phyloP scores from a whole-genome alignment of 305 asterid species.

The Withania somnifera region DNA sequence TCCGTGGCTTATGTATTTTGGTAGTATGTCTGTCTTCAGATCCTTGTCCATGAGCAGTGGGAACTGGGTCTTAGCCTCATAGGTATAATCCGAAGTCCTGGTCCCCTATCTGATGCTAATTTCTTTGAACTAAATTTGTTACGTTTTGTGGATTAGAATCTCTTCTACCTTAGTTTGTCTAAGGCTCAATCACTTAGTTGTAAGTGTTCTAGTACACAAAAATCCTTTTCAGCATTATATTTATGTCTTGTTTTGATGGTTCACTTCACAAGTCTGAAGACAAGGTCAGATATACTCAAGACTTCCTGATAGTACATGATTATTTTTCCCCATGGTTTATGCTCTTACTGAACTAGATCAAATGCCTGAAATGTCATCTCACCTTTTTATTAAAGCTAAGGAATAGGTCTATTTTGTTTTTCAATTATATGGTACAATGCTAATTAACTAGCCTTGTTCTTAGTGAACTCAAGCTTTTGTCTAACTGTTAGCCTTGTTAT shows the following conservation, averaged over 20 bases:
- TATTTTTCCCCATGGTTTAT: neutral
- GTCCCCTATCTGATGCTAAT: neutral
- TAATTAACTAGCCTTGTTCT: neutral
- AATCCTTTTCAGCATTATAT: neutral
- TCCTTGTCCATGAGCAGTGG: slow-evolving; percentile 1
- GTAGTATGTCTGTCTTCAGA: neutral
- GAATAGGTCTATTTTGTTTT: neutral
- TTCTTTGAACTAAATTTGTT: neutral
- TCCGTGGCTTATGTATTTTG: neutral
- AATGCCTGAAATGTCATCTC: neutral
- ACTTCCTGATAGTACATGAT: neutral
- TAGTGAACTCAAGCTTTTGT: neutral
- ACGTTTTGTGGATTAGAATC: neutral
- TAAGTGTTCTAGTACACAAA: neutral
- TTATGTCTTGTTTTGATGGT: neutral
- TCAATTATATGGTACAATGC: neutral
- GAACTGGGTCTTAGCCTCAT: neutral
- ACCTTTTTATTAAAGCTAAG: neutral
- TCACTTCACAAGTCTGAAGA: neutral
- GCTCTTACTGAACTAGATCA: neutral
- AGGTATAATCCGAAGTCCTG: neutral
- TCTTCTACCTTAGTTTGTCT: neutral
- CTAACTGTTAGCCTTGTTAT: neutral
- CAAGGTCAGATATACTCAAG: neutral
- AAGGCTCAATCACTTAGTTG: neutral